These are phyloP conservation scores for Penicillium angulare DNA, from an alignment of 495 filamentous ascomycete species.

Conservation along the genomic window DNA sequence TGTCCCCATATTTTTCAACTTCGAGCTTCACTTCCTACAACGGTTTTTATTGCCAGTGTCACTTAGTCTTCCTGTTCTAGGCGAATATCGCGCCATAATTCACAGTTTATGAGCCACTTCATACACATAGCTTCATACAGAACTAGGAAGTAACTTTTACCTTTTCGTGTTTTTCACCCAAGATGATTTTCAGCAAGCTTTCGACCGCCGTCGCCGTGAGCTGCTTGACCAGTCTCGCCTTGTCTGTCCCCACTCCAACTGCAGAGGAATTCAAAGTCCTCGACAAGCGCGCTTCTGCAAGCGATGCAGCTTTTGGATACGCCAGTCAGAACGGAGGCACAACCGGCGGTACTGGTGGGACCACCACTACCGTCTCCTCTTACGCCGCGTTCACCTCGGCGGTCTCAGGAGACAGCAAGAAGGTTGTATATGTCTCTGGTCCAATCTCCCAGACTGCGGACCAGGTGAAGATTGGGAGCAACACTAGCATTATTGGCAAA, in stretches of 20 bases:
- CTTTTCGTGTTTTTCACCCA: no score
- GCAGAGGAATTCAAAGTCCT: not conserved
- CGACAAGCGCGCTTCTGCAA: not conserved
- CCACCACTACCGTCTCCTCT: constrained; percentile 57
- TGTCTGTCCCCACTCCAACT: not conserved
- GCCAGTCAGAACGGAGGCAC: constrained; percentile 52
- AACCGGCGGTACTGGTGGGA: constrained; percentile 59
- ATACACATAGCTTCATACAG: no score
- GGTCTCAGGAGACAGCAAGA: constrained; percentile 39
- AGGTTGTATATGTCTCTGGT: constrained; percentile 50
- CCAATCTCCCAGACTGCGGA: constrained; percentile 42
- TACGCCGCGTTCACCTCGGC: constrained; percentile 53
- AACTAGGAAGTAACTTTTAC: no score
- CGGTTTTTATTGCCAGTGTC: no score
- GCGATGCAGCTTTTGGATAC: constrained; percentile 28
- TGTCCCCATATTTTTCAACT: no score
- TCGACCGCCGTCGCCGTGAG: not conserved
- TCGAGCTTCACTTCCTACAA: no score
- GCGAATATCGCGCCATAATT: no score
- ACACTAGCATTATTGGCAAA: constrained; percentile 55
- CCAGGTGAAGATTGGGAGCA: constrained; percentile 47
- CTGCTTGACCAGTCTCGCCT: not conserved
- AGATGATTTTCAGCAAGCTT: not conserved
- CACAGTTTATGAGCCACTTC: no score
- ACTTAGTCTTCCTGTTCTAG: no score